These are phyloP conservation scores for Basidiobolus meristosporus DNA, from an alignment of 371 early-diverging fungal genomes.

Conservation along the genomic window DNA sequence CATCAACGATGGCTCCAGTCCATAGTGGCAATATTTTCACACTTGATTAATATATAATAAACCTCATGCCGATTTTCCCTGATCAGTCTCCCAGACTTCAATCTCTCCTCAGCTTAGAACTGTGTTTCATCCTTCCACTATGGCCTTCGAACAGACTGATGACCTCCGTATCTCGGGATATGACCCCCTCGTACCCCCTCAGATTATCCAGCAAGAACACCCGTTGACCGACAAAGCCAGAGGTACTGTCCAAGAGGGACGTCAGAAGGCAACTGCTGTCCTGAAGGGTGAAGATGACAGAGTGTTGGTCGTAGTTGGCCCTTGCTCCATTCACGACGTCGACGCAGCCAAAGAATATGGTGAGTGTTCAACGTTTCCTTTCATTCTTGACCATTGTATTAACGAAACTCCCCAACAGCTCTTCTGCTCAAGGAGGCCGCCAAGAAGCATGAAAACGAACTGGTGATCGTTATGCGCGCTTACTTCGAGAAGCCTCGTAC, in stretches of 20 bases:
- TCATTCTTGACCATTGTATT: neutral
- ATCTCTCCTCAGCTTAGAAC: too few species aligned
- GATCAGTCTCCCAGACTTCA: too few species aligned
- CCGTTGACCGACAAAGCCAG: constrained; percentile 31
- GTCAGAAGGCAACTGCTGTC: constrained; percentile 42
- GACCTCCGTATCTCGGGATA: constrained; percentile 76
- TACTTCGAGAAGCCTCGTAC: constrained; percentile 94
- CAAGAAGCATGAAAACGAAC: constrained; percentile 28
- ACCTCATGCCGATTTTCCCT: too few species aligned
- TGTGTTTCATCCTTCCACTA: too few species aligned
- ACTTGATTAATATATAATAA: too few species aligned
- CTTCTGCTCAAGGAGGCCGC: constrained; percentile 32
- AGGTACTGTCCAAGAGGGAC: constrained; percentile 26
- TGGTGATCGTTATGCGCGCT: constrained; percentile 74
- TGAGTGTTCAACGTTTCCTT: constrained; percentile 5
- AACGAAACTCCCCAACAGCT: constrained; percentile 8
- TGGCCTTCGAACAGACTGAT: neutral
- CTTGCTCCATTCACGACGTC: constrained; percentile 84
- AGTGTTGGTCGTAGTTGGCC: constrained; percentile 76
- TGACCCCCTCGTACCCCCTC: constrained; percentile 85
- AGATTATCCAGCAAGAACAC: constrained; percentile 80
- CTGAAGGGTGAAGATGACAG: constrained; percentile 68
- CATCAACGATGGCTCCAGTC: too few species aligned
- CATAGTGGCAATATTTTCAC: too few species aligned
- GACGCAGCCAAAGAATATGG: constrained; percentile 70